These are phyloP conservation scores for Coelastrella sp. DNA, from an alignment of 139 green algal species.

Conservation along the genomic window DNA sequence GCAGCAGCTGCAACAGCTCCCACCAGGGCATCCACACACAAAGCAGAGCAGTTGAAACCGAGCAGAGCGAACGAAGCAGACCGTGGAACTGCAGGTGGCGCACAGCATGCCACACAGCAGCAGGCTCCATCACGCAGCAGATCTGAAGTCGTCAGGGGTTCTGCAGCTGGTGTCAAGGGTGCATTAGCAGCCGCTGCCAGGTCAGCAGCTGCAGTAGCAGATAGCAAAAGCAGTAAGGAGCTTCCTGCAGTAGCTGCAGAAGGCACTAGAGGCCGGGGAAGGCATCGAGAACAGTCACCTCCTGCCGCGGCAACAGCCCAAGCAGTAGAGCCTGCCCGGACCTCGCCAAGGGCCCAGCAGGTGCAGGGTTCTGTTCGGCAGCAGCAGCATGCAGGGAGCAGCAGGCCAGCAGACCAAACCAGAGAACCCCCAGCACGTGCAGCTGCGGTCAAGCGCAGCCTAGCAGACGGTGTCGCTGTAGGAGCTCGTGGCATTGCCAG, in stretches of 20 bases:
- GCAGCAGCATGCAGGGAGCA: background rate
- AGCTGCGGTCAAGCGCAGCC: background rate
- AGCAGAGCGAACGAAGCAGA: background rate
- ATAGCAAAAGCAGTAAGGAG: background rate
- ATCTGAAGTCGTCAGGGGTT: background rate
- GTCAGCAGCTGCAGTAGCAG: background rate
- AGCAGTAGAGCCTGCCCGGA: background rate
- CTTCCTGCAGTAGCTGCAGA: background rate
- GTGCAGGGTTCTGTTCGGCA: background rate
- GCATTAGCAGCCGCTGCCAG: constrained; percentile 22
- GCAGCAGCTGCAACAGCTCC: constrained; percentile 18
- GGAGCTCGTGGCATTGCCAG: background rate
- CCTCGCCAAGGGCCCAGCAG: background rate
- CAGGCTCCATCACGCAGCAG: background rate
- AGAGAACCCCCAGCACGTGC: background rate
- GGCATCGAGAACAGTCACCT: background rate
- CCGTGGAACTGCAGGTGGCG: background rate
- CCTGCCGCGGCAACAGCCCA: background rate
- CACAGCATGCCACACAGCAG: background rate
- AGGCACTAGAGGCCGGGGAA: background rate
- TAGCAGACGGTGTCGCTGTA: background rate
- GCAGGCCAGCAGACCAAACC: background rate
- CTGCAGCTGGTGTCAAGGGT: constrained; percentile 21
- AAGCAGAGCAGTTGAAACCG: constrained; percentile 5
- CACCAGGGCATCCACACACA: background rate